Conservation (phyloP, 2,329 filamentous ascomycete species). For the Dothistroma septosporum region DNA sequence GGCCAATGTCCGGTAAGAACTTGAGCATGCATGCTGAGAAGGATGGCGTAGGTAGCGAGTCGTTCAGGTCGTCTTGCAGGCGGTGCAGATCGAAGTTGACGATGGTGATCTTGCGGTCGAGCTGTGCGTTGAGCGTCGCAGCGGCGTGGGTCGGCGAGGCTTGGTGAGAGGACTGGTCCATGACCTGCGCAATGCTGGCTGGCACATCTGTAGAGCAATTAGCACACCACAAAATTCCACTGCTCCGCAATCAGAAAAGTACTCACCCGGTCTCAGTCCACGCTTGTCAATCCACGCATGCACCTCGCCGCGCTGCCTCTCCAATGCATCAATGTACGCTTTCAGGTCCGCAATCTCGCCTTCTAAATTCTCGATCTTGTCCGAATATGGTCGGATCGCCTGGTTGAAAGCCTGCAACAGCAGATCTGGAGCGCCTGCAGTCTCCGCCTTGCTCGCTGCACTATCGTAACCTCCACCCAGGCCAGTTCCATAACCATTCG, state of each 20-base stretch:
- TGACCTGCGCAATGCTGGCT: conserved; percentile 49
- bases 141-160: conserved; percentile 44
- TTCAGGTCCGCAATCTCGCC: conserved; percentile 49
- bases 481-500: conserved; percentile 14
- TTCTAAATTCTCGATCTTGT: conserved; percentile 51
- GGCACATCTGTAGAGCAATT: conserved; percentile 44
- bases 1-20: conserved; percentile 52
- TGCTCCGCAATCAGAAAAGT: background rate
- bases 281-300: conserved; percentile 55
- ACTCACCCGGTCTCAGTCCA: conserved; percentile 49
- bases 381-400: conserved; percentile 49
- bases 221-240: background rate
- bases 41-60: conserved; percentile 50
- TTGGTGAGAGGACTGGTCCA: conserved; percentile 45
- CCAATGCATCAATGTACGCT: conserved; percentile 66
- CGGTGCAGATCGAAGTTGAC: conserved; percentile 56
- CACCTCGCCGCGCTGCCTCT: conserved; percentile 50
- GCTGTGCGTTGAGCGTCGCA: conserved; percentile 51
- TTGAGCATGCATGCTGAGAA: conserved; percentile 54
- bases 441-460: conserved; percentile 20
- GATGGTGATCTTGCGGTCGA: conserved; percentile 56
- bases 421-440: conserved; percentile 48
- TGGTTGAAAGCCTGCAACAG: conserved; percentile 52
- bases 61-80: conserved; percentile 53
- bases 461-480: conserved; percentile 22